Conservation (phyloP, 768 basidiomycete species). For the Trametes meyenii region DNA sequence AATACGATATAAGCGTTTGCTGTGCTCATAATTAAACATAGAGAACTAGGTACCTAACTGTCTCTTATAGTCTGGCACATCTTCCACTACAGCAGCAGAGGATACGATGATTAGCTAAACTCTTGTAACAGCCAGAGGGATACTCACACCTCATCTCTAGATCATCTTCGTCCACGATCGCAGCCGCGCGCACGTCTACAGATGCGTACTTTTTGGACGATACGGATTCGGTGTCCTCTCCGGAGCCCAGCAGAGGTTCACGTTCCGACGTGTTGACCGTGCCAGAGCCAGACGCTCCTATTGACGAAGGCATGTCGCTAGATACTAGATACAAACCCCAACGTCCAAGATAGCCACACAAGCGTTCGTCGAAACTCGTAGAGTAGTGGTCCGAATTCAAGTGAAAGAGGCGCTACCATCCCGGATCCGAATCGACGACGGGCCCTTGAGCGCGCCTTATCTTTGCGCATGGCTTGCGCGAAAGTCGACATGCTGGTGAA, state of each 20-base stretch:
- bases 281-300: background rate
- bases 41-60: slow-evolving; percentile 48
- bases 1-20: background rate
- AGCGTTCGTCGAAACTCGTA: background rate
- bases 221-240: background rate
- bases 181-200: slow-evolving; percentile 4
- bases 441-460: too few species aligned
- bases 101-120: background rate
- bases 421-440: too few species aligned
- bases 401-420: too few species aligned
- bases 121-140: background rate
- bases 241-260: slow-evolving; percentile 6
- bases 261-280: background rate
- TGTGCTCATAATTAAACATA: background rate
- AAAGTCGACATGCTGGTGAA: too few species aligned
- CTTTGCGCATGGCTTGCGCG: too few species aligned
- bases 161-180: slow-evolving; percentile 10
- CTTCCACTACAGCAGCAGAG: slow-evolving; percentile 36
- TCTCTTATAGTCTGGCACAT: slow-evolving; percentile 51
- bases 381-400: too few species aligned
- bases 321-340: background rate
- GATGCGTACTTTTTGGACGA: slow-evolving; percentile 17
- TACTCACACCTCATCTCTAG: background rate
- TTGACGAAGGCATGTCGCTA: background rate
- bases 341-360: too few species aligned